Evolutionary conservation across 2,329 filamentous ascomycete genomes (phyloP), one percentile per base, ranked within the genome.

Genomic region (Arthrinium phaeospermum): DNA sequence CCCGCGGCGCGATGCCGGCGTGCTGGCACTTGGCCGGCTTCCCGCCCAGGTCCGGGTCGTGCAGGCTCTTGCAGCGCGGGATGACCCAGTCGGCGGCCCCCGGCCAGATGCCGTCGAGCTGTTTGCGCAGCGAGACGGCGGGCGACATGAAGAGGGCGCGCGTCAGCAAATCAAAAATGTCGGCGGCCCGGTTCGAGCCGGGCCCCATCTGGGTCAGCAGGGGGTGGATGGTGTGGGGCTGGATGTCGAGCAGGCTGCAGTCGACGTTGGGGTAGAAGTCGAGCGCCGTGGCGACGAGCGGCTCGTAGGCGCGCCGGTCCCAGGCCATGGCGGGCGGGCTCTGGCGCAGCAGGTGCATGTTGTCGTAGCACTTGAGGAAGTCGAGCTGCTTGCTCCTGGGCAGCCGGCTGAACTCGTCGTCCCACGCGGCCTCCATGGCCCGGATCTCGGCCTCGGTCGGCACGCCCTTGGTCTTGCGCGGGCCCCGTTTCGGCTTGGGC

Each of bases 241-340:
- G 88, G 72, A 94, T 84, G 79, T 95, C 93, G 22, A 95, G 79
- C 4, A 96, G 87, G 14, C 85, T 82, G 71, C 90, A 84, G 8
- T 85, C 83, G 12, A 85, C 81, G 34, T 87, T 84, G 1, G 94
- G 94, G 79, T 87, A 94, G 77, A 94, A 92, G 75, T 97, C 95
- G 0, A 87, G 78, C 0, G 81, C 70, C 5, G 84, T 73, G 3
- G 89, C 87, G 34, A 84, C 81, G 22, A 98, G 84, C 0, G 94
- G 93, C 77, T 97, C 94, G 77, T 90, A 91, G 1, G 85, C 82
- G 22, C 95, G 90, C 1, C 88, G 86, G 80, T 97, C 94, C 90
- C 91, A 95, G 37, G 85, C 77, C 4, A 96, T 80, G 0, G 86
- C 76, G 0, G 90, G 88, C 1, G 86, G 84, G 0, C 85, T 76